Base-by-base conservation (phyloP, 768 basidiomycete genomes). In the Scleroderma citrinum region DNA sequence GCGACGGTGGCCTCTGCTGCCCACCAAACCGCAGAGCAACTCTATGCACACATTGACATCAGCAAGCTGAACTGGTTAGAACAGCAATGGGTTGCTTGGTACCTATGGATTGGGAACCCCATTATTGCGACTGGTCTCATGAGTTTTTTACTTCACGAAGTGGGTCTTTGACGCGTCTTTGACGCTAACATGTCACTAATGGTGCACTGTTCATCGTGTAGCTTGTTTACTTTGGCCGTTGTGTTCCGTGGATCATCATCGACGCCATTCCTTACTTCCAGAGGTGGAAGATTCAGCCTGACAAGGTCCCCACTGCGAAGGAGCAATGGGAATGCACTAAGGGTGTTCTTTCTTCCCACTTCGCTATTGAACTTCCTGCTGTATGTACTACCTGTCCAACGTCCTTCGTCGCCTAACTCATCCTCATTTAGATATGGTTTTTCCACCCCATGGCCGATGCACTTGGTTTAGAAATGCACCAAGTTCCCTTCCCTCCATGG, bases 301-400 rank as follows among this genome's bases (percentile, higher is more conserved):
- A 64, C 56, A 98, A 97, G 67, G 59, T 89, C 2, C 92, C 93
- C 5, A 82, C 91, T 4, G 51, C 80, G 0, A 69, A 75, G 50
- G 88, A 97, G 63, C 92, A 97, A 67, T 95, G 92, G 92, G 84
- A 88, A 40, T 98, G 94, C 71, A 95, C 92, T 31, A 95, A 92
- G 71, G 82, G 81, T 53, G 95, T 99, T 26, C 76, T 99, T 2
- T 82, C 92, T 64, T 90, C 92, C 2, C 96, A 98, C 66, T 95
- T 99, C 65, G 94, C 92, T 29, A 83, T 96, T 51, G 95, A 98
- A 69, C 74, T 92, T 3, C 95, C 96, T 8, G 78, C 85, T 49
- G 90, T 92, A 58, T 56, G 84, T 76, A 7, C 20, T 3, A 23
- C 23, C 10, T 11, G 2, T 23, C 24, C 0, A 7, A n/a, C 1